phyloP scores from a whole-genome alignment of 2,329 filamentous ascomycete genomes.

The Arthroderma uncinatum region DNA sequence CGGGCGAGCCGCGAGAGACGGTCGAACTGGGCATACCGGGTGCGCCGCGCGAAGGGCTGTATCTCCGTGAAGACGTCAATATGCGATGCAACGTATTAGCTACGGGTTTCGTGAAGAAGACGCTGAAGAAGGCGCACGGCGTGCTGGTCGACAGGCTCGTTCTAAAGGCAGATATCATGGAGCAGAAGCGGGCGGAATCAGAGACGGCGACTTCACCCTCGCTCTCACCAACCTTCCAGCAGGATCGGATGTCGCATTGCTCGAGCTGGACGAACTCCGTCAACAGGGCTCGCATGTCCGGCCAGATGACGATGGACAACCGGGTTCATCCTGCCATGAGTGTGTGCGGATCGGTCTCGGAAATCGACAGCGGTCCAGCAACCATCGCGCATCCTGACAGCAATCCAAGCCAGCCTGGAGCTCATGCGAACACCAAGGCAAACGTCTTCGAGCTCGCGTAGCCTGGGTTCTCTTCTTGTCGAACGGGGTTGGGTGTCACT shows the following conservation, averaged over 20 bases:
- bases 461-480: neutral
- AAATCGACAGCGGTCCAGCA: neutral
- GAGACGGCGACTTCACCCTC: slow-evolving; percentile 6
- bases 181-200: slow-evolving; percentile 19
- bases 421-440: neutral
- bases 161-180: slow-evolving; percentile 38
- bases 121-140: slow-evolving; percentile 63
- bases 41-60: slow-evolving; percentile 58
- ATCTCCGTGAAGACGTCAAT: slow-evolving; percentile 74
- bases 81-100: slow-evolving; percentile 71
- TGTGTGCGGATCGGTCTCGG: neutral
- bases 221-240: neutral
- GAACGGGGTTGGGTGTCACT: too few relatives aligned
- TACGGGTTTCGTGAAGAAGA: slow-evolving; percentile 67
- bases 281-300: neutral
- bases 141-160: slow-evolving; percentile 56
- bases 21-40: slow-evolving; percentile 53
- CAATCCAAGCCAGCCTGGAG: neutral
- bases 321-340: neutral
- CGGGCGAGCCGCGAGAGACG: slow-evolving; percentile 56
- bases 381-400: too few relatives aligned
- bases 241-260: neutral
- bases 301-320: neutral
- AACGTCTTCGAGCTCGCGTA: neutral
- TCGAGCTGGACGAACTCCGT: neutral